A percentile compares a stretch with the other conserved stretches of the same genome.
These are phyloP conservation scores for Aspergillus cristatus DNA, from an alignment of 495 filamentous ascomycete genomes.

Conservation along the genomic window DNA sequence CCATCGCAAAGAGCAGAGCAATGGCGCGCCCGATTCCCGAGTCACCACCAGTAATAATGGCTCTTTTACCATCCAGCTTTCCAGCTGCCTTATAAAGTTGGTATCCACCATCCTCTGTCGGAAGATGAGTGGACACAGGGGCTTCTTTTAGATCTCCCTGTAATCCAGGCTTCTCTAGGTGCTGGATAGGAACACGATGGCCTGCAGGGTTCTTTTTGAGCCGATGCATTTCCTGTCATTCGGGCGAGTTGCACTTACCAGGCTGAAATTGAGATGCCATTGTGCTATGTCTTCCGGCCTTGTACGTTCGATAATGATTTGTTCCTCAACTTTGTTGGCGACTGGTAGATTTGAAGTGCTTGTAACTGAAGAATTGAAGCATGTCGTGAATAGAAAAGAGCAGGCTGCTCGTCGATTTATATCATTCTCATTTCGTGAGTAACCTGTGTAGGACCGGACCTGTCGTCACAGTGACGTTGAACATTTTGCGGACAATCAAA, in stretches of 20 bases:
- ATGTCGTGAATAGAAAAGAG: too few species aligned
- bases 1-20: slow-evolving; percentile 73
- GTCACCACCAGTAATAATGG: slow-evolving; percentile 77
- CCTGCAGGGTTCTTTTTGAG: slow-evolving; percentile 37
- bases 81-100: slow-evolving; percentile 70
- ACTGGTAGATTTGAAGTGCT: too few species aligned
- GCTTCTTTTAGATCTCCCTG: slow-evolving; percentile 54
- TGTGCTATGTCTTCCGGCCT: neutral
- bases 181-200: slow-evolving; percentile 57
- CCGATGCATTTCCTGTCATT: neutral
- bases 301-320: too few species aligned
- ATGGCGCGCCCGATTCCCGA: slow-evolving; percentile 73
- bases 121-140: slow-evolving; percentile 57
- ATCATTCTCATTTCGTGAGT: neutral
- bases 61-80: slow-evolving; percentile 66
- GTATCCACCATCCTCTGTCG: slow-evolving; percentile 59
- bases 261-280: slow-evolving; percentile 11
- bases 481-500: too few species aligned
- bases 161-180: slow-evolving; percentile 58
- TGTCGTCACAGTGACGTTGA: neutral
- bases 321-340: too few species aligned
- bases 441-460: neutral
- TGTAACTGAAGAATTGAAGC: too few species aligned
- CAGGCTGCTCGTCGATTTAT: too few species aligned
- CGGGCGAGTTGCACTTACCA: slow-evolving; percentile 2